Conservation (phyloP, 1,139 yeast species). For the Pichia cactophila region DNA sequence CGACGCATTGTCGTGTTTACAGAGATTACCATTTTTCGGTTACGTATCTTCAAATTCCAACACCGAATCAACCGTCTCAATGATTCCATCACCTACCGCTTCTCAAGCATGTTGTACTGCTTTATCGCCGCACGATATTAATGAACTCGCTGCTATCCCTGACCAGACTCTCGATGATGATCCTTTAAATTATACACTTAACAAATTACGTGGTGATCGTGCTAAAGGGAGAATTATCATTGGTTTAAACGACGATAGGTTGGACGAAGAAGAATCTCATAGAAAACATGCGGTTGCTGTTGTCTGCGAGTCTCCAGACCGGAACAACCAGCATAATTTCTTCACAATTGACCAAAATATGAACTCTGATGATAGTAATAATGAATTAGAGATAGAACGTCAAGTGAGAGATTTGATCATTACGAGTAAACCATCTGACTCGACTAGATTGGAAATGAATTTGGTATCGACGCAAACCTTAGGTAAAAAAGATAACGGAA, state of each 20-base stretch:
- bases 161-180: slow-evolving; percentile 63
- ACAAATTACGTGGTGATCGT: slow-evolving; percentile 64
- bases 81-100: slow-evolving; percentile 23
- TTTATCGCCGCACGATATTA: slow-evolving; percentile 52
- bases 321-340: background rate
- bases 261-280: slow-evolving; percentile 11
- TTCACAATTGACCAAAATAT: background rate
- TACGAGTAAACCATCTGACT: slow-evolving; percentile 10
- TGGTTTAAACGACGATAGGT: slow-evolving; percentile 19
- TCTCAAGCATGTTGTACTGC: slow-evolving; percentile 46
- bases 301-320: slow-evolving; percentile 14
- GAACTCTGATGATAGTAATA: background rate
- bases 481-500: slow-evolving; percentile 7
- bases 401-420: slow-evolving; percentile 28
- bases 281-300: slow-evolving; percentile 17
- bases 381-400: slow-evolving; percentile 20
- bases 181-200: slow-evolving; percentile 70
- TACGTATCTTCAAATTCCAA: slow-evolving; percentile 1
- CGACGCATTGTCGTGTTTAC: background rate
- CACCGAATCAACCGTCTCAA: slow-evolving; percentile 16
- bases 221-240: slow-evolving; percentile 7
- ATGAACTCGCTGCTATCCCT: slow-evolving; percentile 72
- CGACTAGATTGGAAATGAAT: slow-evolving; percentile 13
- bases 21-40: slow-evolving; percentile 17
- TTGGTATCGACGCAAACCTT: slow-evolving; percentile 2